A percentile compares a stretch with the other conserved stretches of the same genome.
Conservation (phyloP, 2,329 filamentous ascomycete species). For the Fusarium decemcellulare region DNA sequence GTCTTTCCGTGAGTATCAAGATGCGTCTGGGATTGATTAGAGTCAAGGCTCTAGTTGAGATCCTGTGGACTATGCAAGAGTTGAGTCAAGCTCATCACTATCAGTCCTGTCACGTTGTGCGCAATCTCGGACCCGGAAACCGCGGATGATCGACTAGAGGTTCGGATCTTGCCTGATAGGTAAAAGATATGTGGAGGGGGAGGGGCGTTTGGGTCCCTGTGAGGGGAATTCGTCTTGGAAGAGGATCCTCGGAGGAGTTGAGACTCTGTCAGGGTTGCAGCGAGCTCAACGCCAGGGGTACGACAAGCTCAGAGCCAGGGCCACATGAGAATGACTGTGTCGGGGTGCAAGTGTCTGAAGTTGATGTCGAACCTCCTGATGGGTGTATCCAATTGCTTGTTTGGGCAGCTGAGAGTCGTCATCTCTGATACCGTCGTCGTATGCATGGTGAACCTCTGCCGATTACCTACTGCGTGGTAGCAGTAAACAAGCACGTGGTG, state of each 20-base stretch:
- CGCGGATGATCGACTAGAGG: slow-evolving; percentile 40
- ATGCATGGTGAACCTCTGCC: slow-evolving; percentile 9
- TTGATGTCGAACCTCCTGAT: slow-evolving; percentile 22
- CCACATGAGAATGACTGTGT: neutral
- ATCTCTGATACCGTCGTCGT: slow-evolving; percentile 1
- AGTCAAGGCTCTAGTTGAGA: neutral
- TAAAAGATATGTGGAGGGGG: slow-evolving; percentile 27
- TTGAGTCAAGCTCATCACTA: neutral
- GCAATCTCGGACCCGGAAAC: slow-evolving; percentile 30
- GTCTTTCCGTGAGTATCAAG: slow-evolving; percentile 9
- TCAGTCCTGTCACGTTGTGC: slow-evolving; percentile 15
- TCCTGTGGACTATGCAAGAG: neutral
- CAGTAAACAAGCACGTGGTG: slow-evolving; percentile 33
- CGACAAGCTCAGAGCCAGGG: slow-evolving; percentile 22
- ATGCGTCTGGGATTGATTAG: slow-evolving; percentile 5
- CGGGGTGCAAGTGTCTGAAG: slow-evolving; percentile 7
- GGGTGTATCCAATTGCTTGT: slow-evolving; percentile 22
- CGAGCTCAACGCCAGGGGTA: slow-evolving; percentile 22
- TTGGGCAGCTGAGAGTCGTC: slow-evolving; percentile 15
- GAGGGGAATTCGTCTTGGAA: slow-evolving; percentile 7
- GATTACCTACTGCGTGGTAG: neutral
- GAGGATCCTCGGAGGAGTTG: slow-evolving; percentile 31
- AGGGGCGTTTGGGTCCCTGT: slow-evolving; percentile 15
- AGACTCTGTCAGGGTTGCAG: slow-evolving; percentile 25
- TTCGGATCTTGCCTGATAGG: slow-evolving; percentile 28